Percentiles rank a stretch among this genome's conserved stretches.
These are phyloP conservation scores for Solanum bukasovii DNA, from an alignment of 257 asterid genomes.

Conservation along the genomic window DNA sequence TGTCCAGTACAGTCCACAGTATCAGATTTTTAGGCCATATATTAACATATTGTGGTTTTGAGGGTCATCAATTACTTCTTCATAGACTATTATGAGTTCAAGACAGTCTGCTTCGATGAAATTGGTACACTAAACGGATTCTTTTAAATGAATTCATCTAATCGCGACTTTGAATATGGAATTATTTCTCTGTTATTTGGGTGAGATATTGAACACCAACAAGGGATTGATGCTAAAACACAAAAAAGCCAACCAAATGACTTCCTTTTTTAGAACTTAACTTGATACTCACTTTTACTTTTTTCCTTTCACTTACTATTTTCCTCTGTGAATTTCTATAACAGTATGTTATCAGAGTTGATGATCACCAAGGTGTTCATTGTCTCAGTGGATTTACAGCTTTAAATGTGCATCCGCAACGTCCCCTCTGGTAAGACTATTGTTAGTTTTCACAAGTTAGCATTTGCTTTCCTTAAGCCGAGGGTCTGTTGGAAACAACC, in stretches of 20 bases:
- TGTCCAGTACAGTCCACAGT: background rate
- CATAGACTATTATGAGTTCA: background rate
- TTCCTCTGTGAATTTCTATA: background rate
- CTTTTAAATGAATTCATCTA: background rate
- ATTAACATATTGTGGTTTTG: background rate
- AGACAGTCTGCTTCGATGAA: background rate
- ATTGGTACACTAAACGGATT: background rate
- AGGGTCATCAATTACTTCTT: background rate
- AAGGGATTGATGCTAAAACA: background rate
- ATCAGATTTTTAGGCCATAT: background rate
- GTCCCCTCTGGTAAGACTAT: constrained; percentile 22
- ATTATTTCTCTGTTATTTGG: background rate
- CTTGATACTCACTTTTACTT: background rate
- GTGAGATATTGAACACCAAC: background rate
- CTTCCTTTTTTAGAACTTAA: background rate
- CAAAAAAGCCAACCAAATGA: background rate
- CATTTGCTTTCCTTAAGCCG: background rate
- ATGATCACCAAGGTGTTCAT: constrained; percentile 1
- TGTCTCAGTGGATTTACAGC: constrained; percentile 26
- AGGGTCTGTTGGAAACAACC: background rate
- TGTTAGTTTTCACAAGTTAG: background rate
- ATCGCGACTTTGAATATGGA: background rate
- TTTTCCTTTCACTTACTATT: background rate
- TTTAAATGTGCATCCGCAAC: constrained; percentile 14
- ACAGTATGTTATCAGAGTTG: constrained; percentile 18